Evolutionary conservation across 805 yeast genomes (phyloP), one percentile per base, ranked within the genome.

Genomic region (Schwanniomyces vanrijiae): DNA sequence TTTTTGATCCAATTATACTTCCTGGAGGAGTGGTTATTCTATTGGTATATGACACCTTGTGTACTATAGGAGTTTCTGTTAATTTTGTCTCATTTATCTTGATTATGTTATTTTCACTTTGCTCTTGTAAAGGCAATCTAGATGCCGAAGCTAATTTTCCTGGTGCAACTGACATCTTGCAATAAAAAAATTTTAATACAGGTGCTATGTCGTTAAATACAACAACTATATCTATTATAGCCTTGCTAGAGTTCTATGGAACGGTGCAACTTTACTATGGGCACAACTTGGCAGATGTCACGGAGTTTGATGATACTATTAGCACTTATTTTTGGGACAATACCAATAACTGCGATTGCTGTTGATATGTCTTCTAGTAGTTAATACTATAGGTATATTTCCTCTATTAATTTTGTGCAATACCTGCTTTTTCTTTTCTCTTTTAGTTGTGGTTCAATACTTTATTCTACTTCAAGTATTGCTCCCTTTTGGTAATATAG

Each of bases 1-100:
- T 47, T 25, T 58, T 46, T 13, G 53, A 35, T 34, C 54, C 44
- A 45, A 53, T 45, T 13, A 59, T 52, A 6, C 63, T 53, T 47
- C 60, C 69, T 9, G 76, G 76, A 5, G 75, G 75, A 31, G 76
- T 71, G 28, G 71, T 59, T 44, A 70, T 64, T 35, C 61, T 66
- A 18, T 54, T 48, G 40, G 43, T 53, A 19, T 37, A 37, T n/a
- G 44, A 47, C 25, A 45, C 25, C 35, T 49, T 52, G 21, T 55
- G 54, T 37, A 57, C 43, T 18, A 53, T 45, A 20, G 70, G 70
- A 8, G 70, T 65, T 35, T 65, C 66, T 8, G 52, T 52, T 40
- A 56, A 14, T 21, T 43, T 37, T 14, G 35, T 13, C 19, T 24
- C 24, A 22, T 19, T 25, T 13, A 18, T 10, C n/a, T 19, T 20